Conservation (phyloP, 208 protist genomes). For the Acanthamoeba triangularis region DNA sequence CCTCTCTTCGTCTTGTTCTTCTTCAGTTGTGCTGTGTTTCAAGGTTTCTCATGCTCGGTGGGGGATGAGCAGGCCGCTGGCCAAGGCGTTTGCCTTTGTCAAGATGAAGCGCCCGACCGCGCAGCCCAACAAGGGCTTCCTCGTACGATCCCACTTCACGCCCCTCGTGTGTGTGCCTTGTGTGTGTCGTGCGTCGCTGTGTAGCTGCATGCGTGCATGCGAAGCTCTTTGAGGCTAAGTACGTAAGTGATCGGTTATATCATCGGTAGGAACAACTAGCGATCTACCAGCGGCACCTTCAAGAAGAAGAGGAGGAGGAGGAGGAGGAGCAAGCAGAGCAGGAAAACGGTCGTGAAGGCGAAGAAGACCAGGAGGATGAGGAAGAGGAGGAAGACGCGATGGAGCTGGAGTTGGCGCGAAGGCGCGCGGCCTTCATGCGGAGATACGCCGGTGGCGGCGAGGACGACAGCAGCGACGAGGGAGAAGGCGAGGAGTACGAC, state of each 20-base stretch:
- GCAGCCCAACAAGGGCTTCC: neutral
- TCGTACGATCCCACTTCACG: neutral
- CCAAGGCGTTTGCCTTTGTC: slow-evolving; percentile 1
- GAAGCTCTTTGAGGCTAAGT: no score
- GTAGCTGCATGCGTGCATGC: neutral
- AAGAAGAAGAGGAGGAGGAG: neutral
- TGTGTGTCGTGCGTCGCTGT: neutral
- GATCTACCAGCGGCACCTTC: neutral
- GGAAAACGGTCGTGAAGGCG: neutral
- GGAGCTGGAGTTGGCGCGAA: neutral
- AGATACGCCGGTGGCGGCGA: neutral
- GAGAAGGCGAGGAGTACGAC: neutral
- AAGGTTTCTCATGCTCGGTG: neutral
- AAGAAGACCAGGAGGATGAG: neutral
- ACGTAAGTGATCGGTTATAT: neutral
- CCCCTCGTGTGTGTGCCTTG: neutral
- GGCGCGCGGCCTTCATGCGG: neutral
- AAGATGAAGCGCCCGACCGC: neutral
- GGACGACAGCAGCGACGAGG: neutral
- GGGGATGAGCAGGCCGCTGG: neutral
- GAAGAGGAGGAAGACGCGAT: neutral
- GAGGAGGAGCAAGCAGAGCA: neutral
- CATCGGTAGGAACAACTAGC: slow-evolving; percentile 7
- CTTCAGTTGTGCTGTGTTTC: neutral
- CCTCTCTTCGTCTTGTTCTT: neutral